Conservation (phyloP, 176 grass and related monocot genomes). For the Secale cereale region DNA sequence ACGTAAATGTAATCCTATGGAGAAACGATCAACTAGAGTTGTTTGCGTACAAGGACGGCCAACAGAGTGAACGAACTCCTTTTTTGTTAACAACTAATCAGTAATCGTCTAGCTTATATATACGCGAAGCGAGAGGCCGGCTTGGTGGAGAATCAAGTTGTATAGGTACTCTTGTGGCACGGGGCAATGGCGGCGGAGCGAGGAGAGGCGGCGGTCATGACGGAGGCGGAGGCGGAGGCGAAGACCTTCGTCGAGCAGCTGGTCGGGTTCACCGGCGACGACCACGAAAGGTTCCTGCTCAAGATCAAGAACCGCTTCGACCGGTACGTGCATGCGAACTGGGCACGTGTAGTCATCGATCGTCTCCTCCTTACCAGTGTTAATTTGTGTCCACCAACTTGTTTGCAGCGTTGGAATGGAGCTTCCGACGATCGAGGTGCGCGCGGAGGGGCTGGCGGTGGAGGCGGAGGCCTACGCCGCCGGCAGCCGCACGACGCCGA, state of each 20-base stretch:
- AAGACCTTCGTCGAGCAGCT: slow-evolving; percentile 41
- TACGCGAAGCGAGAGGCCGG: not conserved
- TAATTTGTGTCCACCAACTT: not conserved
- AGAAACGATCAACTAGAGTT: not conserved
- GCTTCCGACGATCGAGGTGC: slow-evolving; percentile 58
- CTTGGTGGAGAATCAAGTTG: not conserved
- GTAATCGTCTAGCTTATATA: not conserved
- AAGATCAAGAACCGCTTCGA: slow-evolving; percentile 61
- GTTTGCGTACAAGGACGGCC: not conserved
- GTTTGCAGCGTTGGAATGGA: slow-evolving; percentile 51
- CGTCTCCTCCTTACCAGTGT: not conserved
- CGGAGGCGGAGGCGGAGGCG: not conserved
- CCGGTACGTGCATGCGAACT: slow-evolving; percentile 13
- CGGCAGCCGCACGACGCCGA: slow-evolving; percentile 21
- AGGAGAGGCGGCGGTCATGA: not conserved
- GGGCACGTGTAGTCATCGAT: too few species aligned
- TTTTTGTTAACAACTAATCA: not conserved
- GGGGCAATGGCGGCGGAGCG: not conserved
- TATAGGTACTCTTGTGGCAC: not conserved
- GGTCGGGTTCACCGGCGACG: slow-evolving; percentile 32
- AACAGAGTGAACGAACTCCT: not conserved
- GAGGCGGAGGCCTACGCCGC: slow-evolving; percentile 38
- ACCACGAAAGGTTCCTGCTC: slow-evolving; percentile 40
- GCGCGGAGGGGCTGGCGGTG: slow-evolving; percentile 37
- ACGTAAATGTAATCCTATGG: not conserved